These are phyloP conservation scores for Trametes cinnabarina DNA, from an alignment of 768 basidiomycete genomes.

Conservation along the genomic window DNA sequence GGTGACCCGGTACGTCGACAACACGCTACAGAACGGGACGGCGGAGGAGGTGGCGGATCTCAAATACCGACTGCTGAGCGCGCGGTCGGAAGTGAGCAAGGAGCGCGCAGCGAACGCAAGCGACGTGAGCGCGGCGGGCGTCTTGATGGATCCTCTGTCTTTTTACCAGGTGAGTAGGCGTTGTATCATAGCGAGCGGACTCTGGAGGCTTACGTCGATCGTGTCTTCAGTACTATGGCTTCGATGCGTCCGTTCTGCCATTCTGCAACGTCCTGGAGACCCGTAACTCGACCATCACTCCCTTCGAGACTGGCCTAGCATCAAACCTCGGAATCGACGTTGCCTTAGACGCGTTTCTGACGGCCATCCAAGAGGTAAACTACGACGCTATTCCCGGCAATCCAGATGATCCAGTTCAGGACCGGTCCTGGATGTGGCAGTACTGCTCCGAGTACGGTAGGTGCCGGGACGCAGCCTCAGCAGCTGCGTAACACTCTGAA, in stretches of 20 bases:
- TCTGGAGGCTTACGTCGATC: neutral
- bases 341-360: slow-evolving; percentile 42
- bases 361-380: slow-evolving; percentile 43
- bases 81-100: slow-evolving; percentile 36
- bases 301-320: slow-evolving; percentile 40
- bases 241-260: slow-evolving; percentile 41
- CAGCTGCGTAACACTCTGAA: neutral
- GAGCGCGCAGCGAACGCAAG: slow-evolving; percentile 36
- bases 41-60: slow-evolving; percentile 32
- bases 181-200: neutral
- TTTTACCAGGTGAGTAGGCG: slow-evolving; percentile 42
- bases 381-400: slow-evolving; percentile 44
- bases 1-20: slow-evolving; percentile 36
- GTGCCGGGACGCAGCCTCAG: neutral
- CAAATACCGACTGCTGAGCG: slow-evolving; percentile 42
- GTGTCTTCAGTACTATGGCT: slow-evolving; percentile 43
- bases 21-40: slow-evolving; percentile 29
- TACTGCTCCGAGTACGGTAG: slow-evolving; percentile 52
- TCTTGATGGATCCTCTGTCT: slow-evolving; percentile 47
- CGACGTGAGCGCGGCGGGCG: slow-evolving; percentile 40
- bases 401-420: slow-evolving; percentile 42
- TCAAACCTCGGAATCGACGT: slow-evolving; percentile 33
- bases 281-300: slow-evolving; percentile 37
- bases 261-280: slow-evolving; percentile 51
- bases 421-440: slow-evolving; percentile 52